Conservation (phyloP, 768 basidiomycete genomes). For the Mrakia frigida region DNA sequence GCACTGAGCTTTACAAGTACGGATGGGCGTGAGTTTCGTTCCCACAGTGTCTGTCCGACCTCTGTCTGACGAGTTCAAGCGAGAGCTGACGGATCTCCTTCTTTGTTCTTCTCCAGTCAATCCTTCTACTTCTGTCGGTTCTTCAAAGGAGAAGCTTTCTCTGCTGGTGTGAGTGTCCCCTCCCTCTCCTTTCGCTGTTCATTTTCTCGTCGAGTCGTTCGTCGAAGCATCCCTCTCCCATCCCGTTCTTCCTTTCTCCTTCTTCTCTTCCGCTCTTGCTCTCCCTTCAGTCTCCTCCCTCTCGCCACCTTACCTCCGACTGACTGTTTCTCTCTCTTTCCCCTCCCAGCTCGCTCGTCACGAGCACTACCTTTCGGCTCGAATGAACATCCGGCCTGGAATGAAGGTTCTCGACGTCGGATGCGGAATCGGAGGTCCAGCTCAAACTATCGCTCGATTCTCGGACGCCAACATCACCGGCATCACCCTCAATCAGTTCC, state of each 20-base stretch:
- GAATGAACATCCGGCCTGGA: constrained; percentile 76
- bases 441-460: constrained; percentile 89
- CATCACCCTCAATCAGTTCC: constrained; percentile 96
- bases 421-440: constrained; percentile 96
- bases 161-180: too few relatives aligned
- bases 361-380: constrained; percentile 90
- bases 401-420: constrained; percentile 71
- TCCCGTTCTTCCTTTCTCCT: not conserved
- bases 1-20: constrained; percentile 86
- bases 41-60: too few relatives aligned
- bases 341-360: constrained; percentile 68
- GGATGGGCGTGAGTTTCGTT: constrained; percentile 50
- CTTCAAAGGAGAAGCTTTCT: too few relatives aligned
- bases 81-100: not conserved
- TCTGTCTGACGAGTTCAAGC: not conserved
- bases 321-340: not conserved
- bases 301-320: constrained; percentile 26
- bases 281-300: not conserved
- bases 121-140: too few relatives aligned
- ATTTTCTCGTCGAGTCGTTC: too few relatives aligned
- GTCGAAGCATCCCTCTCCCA: too few relatives aligned
- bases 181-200: not conserved
- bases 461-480: constrained; percentile 54
- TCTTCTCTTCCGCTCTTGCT: not conserved
- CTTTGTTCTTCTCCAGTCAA: too few relatives aligned